phyloP scores from a whole-genome alignment of 495 filamentous ascomycete species.

The Chlorociboria aeruginascens region DNA sequence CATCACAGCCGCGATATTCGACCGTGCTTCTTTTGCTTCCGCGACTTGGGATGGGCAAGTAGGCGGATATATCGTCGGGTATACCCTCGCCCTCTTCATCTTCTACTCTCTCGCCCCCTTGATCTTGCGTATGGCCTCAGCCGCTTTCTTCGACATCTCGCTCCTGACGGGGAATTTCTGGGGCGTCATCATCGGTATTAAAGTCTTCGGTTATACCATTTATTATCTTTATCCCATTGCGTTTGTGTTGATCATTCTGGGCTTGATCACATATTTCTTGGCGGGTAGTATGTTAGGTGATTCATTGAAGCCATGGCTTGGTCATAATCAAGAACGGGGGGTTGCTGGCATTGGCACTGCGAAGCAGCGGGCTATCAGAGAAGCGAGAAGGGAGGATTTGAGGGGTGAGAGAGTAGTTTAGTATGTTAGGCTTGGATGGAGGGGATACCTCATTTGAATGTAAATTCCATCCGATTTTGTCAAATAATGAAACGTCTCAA shows the following conservation, averaged over 20 bases:
- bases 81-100: slow-evolving; percentile 65
- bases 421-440: neutral
- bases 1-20: slow-evolving; percentile 80
- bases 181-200: slow-evolving; percentile 82
- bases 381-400: slow-evolving; percentile 22
- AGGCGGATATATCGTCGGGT: slow-evolving; percentile 73
- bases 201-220: slow-evolving; percentile 68
- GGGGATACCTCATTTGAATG: neutral
- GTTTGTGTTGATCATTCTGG: slow-evolving; percentile 80
- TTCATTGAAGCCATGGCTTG: slow-evolving; percentile 89
- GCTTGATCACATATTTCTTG: slow-evolving; percentile 72
- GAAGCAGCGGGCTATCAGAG: slow-evolving; percentile 60
- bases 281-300: slow-evolving; percentile 72
- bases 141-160: slow-evolving; percentile 94
- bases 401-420: neutral
- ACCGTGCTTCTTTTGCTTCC: slow-evolving; percentile 53
- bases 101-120: slow-evolving; percentile 87
- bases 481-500: no score
- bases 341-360: slow-evolving; percentile 79
- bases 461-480: no score
- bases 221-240: slow-evolving; percentile 93
- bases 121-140: slow-evolving; percentile 74
- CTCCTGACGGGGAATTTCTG: slow-evolving; percentile 94
- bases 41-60: slow-evolving; percentile 60
- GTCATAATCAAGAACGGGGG: slow-evolving; percentile 69